These are phyloP conservation scores for Solanum okadae DNA, from an alignment of 257 asterid species.

Conservation along the genomic window DNA sequence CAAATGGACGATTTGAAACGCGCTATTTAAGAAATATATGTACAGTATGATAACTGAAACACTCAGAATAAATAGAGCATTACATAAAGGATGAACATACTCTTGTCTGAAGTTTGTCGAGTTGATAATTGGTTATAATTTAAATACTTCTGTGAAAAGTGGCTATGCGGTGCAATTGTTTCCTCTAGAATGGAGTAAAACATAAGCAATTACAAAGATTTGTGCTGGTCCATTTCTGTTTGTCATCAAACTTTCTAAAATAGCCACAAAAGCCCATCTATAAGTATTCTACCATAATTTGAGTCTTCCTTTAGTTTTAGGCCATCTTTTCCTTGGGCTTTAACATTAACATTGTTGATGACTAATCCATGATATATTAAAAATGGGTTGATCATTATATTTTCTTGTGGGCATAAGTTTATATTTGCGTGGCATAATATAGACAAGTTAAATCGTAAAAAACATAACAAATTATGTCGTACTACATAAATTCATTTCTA, in stretches of 20 bases:
- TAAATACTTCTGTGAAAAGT: neutral
- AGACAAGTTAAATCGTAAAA: neutral
- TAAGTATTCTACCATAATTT: neutral
- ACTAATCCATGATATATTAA: neutral
- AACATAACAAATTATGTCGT: neutral
- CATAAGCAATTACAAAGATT: neutral
- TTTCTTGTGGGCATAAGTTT: no score
- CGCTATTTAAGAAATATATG: neutral
- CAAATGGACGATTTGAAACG: neutral
- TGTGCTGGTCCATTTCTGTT: neutral
- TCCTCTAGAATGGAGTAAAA: neutral
- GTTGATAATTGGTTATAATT: neutral
- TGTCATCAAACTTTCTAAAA: neutral
- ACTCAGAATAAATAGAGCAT: neutral
- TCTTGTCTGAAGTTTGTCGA: neutral
- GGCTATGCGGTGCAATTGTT: neutral
- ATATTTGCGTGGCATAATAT: neutral
- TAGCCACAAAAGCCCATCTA: neutral
- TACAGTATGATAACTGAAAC: accelerated
- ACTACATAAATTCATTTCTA: no score
- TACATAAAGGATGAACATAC: neutral
- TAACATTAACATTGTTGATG: neutral
- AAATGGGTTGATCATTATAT: neutral
- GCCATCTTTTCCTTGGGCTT: neutral
- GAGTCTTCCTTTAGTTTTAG: neutral